phyloP scores from a whole-genome alignment of 139 green algal species.

The Coccomyxa sp. region DNA sequence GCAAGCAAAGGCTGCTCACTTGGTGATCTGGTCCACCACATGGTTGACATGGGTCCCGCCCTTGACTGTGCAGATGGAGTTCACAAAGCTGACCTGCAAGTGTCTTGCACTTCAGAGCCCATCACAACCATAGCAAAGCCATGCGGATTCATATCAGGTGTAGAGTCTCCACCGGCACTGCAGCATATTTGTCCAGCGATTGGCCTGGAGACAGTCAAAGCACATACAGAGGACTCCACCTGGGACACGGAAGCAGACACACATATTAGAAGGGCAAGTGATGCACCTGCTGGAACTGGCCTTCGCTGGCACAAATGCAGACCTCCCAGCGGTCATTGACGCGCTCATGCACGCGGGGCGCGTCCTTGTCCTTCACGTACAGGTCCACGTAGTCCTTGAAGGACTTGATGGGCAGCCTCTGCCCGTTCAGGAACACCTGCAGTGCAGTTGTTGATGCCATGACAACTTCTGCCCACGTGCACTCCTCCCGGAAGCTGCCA shows the following conservation, averaged over 20 bases:
- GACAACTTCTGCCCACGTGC: too few relatives aligned
- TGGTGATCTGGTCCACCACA: conserved; percentile 83
- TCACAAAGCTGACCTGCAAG: conserved; percentile 95
- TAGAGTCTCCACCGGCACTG: background rate
- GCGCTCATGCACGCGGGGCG: conserved; percentile 80
- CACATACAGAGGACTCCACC: too few relatives aligned
- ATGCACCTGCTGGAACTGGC: conserved; percentile 85
- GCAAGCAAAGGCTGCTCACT: conserved; percentile 58
- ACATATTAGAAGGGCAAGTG: too few relatives aligned
- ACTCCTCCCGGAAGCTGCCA: too few relatives aligned
- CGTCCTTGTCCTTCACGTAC: conserved; percentile 68
- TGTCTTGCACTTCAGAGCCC: background rate
- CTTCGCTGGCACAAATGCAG: conserved; percentile 80
- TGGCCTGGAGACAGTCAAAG: too few relatives aligned
- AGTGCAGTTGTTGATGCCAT: too few relatives aligned
- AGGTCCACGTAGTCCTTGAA: conserved; percentile 95
- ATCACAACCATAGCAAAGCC: background rate
- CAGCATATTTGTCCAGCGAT: background rate
- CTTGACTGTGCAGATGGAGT: conserved; percentile 95
- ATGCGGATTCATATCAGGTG: background rate
- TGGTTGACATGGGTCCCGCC: conserved; percentile 96
- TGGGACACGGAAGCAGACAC: too few relatives aligned
- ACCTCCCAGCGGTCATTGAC: conserved; percentile 96
- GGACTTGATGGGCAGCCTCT: conserved; percentile 73
- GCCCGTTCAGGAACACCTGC: conserved; percentile 88